Evolutionary conservation across 2,329 filamentous ascomycete genomes (phyloP), one percentile per base, ranked within the genome.

Genomic region (Aureobasidium lini): DNA sequence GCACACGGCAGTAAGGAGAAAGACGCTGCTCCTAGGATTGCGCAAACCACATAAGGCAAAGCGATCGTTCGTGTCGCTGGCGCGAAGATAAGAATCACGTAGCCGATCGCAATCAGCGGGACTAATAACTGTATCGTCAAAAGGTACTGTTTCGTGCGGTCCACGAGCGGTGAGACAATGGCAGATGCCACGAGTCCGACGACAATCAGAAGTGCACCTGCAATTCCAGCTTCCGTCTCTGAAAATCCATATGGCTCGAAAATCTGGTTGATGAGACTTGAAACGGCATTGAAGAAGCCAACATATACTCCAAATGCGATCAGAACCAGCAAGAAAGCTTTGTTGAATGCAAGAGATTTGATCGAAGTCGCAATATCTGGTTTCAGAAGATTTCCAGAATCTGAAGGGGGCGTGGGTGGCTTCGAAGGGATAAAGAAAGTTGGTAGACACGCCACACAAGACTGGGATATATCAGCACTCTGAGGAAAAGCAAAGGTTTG

Each of bases 281-380:
- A 95, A 65, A 92, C 79, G 65, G 88, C 88, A 79, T 97, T 97
- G 84, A 99, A 99, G 76, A 94, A 87, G 67, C 88, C 91, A 62
- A 96, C 89, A 72, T 91, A 96, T 67, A 92, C 74, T 64, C 83
- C 76, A 75, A 93, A 97, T n/a, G 92, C 87, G 61, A 92, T 67
- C 62, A 92, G 77, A 64, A 96, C 75, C 63, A 96, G 81, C 81
- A 86, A 95, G 73, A 95, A 87, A 69, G 93, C 86, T 16, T 82
- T 77, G 5, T 84, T 88, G 34, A 68, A 70, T 48, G 80, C 69
- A 46, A 79, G 70, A 16, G 66, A 59, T 11, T 60, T 66, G 1
- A 92, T 72, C 16, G 82, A 80, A 7, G 76, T 69, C 28, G 83
- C 62, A 3, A 84, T 70, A 75, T 90, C 62, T 64, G 79, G 69